These are phyloP conservation scores for Spergularia bocconei DNA, from an alignment of 148 eudicot species.

Conservation along the genomic window DNA sequence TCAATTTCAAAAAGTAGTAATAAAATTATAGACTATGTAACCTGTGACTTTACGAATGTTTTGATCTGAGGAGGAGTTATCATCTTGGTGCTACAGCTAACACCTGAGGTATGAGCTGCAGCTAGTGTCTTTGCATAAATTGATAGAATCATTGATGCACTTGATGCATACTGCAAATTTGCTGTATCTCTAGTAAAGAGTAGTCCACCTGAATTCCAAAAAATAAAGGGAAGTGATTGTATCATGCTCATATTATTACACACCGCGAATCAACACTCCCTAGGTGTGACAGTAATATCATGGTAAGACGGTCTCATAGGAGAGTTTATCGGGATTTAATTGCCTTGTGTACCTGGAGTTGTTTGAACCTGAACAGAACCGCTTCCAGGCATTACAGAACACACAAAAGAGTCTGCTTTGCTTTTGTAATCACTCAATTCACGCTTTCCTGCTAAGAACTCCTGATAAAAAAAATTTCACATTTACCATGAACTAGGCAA, in stretches of 20 bases:
- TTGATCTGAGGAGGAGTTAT: conserved; percentile 53
- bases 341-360: conserved; percentile 61
- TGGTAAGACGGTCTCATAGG: neutral
- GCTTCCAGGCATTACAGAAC: conserved; percentile 73
- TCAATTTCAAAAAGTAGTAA: too few species aligned
- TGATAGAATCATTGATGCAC: conserved; percentile 67
- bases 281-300: neutral
- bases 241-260: neutral
- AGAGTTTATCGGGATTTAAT: neutral
- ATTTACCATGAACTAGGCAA: neutral
- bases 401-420: conserved; percentile 72
- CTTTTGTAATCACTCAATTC: conserved; percentile 55
- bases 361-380: conserved; percentile 55
- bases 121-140: conserved; percentile 55
- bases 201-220: conserved; percentile 61
- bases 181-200: conserved; percentile 58
- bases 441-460: conserved; percentile 53
- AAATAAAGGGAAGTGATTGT: neutral
- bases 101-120: conserved; percentile 34
- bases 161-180: conserved; percentile 62
- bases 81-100: conserved; percentile 58
- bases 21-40: neutral
- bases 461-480: conserved; percentile 50
- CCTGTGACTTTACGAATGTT: conserved; percentile 77
- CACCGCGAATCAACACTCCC: too few species aligned